Base-by-base conservation (phyloP, 768 basidiomycete genomes). In the Tulasnella calospora region DNA sequence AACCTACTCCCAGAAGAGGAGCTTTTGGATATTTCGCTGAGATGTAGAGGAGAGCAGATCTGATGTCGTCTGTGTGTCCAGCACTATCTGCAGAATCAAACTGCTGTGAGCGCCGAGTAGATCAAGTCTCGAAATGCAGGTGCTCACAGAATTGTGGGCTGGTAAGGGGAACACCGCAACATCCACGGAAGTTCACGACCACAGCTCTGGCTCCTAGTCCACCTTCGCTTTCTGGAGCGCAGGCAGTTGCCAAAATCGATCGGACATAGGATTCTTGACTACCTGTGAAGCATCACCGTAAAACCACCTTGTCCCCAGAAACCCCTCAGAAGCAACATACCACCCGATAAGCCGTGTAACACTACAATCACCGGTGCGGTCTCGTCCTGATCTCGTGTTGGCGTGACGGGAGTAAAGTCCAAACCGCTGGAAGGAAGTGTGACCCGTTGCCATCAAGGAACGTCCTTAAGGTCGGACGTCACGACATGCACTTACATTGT, bases 141-240 rank as follows among this genome's bases (percentile, higher is more conserved):
- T 19, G 27, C 74, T 57, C 21, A 78, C 76, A 98, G 51, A 98
- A 85, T 81, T 94, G 91, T 3, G 90, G 89, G 75, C 90, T 91
- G 1, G 94, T 97, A 78, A 98, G 83, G 2, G 93, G 93, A 41
- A 92, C 90, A 46, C 92, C 92, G 76, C 95, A 96, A 85, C 95
- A 97, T 83, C 95, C 96, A 81, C 96, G 89, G 85, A 93, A 96
- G 85, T 97, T 98, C 83, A 96, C 89, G 10, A 98, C 95, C 17
- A 93, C 92, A 7, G 89, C 96, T 78, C 98, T 88, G 84, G 94
- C 97, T 23, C 96, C 95, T 76, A 97, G 86, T 3, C 96, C 97
- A n/a, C 94, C 94, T 81, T 92, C 86, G 57, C 88, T 87, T 7
- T 90, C 87, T 36, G 93, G 88, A 41, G 87, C 87, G 83, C 92